A percentile compares a stretch with the other conserved stretches of the same genome.
These are phyloP conservation scores for Salix dunnii DNA, from an alignment of 345 rosid species.

Conservation along the genomic window DNA sequence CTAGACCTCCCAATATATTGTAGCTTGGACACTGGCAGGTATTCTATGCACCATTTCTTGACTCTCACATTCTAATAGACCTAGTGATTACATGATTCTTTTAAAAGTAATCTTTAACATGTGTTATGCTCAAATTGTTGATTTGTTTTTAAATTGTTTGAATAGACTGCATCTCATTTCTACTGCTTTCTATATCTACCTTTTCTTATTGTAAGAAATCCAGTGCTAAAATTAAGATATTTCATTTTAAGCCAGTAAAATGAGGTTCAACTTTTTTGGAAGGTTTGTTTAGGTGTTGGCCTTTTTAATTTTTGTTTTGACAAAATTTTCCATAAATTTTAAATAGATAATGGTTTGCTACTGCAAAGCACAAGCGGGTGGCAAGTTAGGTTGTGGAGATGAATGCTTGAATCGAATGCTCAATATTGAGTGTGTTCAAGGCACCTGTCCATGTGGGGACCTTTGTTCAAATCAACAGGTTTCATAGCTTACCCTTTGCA, in stretches of 20 bases:
- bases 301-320: neutral
- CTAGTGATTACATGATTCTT: neutral
- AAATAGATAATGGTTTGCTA: constrained; percentile 93
- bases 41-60: neutral
- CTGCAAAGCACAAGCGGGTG: constrained; percentile 64
- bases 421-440: constrained; percentile 90
- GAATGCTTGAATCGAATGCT: constrained; percentile 95
- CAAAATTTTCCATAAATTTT: neutral
- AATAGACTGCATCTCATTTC: neutral
- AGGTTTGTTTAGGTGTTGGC: neutral
- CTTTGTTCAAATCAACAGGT: constrained; percentile 98
- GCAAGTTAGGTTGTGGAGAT: constrained; percentile 80
- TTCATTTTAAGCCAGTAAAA: neutral
- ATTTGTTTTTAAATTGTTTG: too few species aligned
- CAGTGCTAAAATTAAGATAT: neutral
- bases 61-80: neutral
- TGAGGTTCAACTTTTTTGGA: neutral
- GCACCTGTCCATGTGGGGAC: constrained; percentile 91
- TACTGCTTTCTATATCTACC: neutral
- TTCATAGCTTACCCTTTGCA: constrained; percentile 11
- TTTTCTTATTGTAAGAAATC: neutral
- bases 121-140: neutral
- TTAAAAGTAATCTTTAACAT: neutral
- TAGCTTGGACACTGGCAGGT: neutral
- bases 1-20: neutral